Percentiles rank a stretch among this genome's conserved stretches.
These are phyloP conservation scores for Dothideomycetidae sp. DNA, from an alignment of 2,329 filamentous ascomycete species.

Conservation along the genomic window DNA sequence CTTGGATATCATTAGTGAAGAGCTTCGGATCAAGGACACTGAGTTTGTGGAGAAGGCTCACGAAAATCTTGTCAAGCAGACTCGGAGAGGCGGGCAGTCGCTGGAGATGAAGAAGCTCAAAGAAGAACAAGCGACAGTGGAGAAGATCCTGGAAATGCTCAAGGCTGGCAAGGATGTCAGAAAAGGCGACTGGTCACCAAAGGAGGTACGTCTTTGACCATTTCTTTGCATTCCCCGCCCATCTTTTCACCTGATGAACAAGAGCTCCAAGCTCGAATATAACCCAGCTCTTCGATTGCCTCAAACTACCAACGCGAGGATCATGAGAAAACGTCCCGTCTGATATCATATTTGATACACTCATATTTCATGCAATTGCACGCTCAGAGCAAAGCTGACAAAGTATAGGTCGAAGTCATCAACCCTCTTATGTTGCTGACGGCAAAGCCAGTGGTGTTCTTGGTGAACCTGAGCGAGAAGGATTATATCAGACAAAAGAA, in stretches of 20 bases:
- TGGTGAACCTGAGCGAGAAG: constrained; percentile 93
- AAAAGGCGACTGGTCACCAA: constrained; percentile 76
- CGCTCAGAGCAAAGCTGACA: constrained; percentile 7
- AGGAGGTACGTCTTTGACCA: constrained; percentile 61
- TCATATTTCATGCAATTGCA: not conserved
- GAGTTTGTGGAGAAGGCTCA: constrained; percentile 95
- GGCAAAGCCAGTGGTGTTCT: constrained; percentile 91
- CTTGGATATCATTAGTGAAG: constrained; percentile 90
- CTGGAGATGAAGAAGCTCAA: constrained; percentile 96
- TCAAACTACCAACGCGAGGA: constrained; percentile 60
- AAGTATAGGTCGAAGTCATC: constrained; percentile 75
- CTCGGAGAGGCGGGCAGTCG: constrained; percentile 80
- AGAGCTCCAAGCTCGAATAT: constrained; percentile 76
- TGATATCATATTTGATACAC: constrained; percentile 15
- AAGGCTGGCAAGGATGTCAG: constrained; percentile 86
- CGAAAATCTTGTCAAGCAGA: constrained; percentile 87
- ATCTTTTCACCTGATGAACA: constrained; percentile 74
- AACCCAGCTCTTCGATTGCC: constrained; percentile 99
- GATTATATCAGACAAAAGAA: constrained; percentile 99
- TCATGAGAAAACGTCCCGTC: constrained; percentile 67
- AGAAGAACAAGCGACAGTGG: constrained; percentile 85
- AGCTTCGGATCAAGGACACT: constrained; percentile 94
- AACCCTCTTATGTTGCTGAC: constrained; percentile 91
- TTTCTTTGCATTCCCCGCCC: constrained; percentile 15
- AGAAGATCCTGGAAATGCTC: constrained; percentile 72